Conservation (phyloP, 1,284 basidiomycete species). For the Cryptococcus maquisensis region DNA sequence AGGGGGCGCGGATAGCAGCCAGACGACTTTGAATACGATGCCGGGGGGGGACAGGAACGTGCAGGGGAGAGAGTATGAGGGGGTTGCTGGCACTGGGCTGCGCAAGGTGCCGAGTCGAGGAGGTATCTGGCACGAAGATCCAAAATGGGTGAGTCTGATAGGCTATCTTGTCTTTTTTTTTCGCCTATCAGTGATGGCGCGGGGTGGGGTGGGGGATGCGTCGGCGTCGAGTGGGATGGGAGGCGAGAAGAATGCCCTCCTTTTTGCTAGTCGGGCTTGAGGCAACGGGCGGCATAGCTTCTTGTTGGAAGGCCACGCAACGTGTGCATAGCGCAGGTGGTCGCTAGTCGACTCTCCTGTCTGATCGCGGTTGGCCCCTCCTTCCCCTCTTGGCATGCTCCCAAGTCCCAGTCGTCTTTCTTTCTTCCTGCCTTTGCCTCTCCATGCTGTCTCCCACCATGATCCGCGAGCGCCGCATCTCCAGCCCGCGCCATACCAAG, state of each 20-base stretch:
- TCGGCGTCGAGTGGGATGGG: neutral
- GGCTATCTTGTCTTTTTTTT: neutral
- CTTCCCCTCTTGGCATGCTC: neutral
- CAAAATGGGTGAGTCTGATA: constrained; percentile 26
- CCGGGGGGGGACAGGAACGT: neutral
- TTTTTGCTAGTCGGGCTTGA: no score
- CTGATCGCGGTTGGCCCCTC: no score
- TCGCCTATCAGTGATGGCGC: neutral
- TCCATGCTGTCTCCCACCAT: neutral
- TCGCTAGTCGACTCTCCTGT: no score
- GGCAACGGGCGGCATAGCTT: no score
- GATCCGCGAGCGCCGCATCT: neutral
- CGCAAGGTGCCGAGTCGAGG: constrained; percentile 38
- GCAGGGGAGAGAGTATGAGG: neutral
- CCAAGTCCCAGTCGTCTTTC: neutral
- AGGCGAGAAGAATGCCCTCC: neutral
- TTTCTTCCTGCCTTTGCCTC: neutral
- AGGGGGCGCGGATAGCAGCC: no score
- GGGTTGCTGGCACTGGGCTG: constrained; percentile 9
- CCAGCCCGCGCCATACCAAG: neutral
- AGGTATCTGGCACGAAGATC: constrained; percentile 41
- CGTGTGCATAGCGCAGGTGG: no score
- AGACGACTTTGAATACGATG: no score
- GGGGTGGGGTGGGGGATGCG: neutral
- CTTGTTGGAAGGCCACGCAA: no score